phyloP scores from a whole-genome alignment of 2,329 filamentous ascomycete species.

The Metarhizium rileyi region DNA sequence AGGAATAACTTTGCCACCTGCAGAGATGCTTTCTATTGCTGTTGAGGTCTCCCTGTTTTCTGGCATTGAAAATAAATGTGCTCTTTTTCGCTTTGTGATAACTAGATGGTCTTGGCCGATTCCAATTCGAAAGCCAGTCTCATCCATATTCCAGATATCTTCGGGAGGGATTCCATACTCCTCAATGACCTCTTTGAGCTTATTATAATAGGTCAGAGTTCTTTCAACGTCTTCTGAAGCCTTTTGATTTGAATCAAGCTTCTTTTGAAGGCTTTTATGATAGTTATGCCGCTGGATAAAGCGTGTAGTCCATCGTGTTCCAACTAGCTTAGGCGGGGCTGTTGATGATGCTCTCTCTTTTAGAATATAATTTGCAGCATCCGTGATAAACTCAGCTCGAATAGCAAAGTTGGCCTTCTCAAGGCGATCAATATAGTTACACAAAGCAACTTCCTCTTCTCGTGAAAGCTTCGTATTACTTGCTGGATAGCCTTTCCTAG shows the following conservation, averaged over 20 bases:
- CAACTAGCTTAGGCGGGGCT: background rate
- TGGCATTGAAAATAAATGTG: background rate
- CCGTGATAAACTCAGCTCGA: constrained; percentile 3
- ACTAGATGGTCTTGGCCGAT: constrained; percentile 3
- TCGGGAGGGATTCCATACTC: constrained; percentile 3
- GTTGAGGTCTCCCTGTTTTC: constrained; percentile 5
- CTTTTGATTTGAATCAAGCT: constrained; percentile 4
- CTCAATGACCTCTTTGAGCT: constrained; percentile 2
- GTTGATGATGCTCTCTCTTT: background rate
- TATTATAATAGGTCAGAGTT: constrained; percentile 1
- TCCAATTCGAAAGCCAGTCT: constrained; percentile 8
- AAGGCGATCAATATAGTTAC: constrained; percentile 2
- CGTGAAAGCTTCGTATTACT: background rate
- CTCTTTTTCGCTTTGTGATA: constrained; percentile 3
- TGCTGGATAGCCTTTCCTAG: background rate
- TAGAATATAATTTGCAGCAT: constrained; percentile 8
- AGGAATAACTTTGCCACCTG: background rate
- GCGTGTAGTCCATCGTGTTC: constrained; percentile 3
- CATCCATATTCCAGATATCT: constrained; percentile 10
- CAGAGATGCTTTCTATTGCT: constrained; percentile 7
- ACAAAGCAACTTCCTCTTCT: constrained; percentile 5
- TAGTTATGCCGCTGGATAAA: constrained; percentile 7
- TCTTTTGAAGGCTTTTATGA: constrained; percentile 2
- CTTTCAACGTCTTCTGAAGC: background rate
- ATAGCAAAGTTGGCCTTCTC: constrained; percentile 4